Evolutionary conservation across 2,329 filamentous ascomycete species (phyloP).

Genomic region (Annulohypoxylon truncatum): DNA sequence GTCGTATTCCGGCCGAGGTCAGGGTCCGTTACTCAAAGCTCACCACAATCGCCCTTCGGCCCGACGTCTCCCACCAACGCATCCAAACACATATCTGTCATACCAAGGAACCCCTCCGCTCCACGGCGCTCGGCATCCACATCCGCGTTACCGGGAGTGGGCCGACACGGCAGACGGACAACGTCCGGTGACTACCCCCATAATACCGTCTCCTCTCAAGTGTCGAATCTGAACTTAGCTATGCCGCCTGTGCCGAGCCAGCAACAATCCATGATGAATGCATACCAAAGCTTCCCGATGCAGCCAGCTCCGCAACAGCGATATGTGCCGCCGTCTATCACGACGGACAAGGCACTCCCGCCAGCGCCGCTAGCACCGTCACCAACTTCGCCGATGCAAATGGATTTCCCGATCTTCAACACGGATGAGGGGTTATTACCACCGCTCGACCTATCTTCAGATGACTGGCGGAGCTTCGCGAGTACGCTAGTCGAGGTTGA

Average conservation of each 20-base stretch:
- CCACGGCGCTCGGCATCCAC: constrained; percentile 45
- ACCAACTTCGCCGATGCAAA: constrained; percentile 45
- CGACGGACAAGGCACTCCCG: constrained; percentile 47
- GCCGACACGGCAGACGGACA: constrained; percentile 34
- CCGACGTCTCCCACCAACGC: constrained; percentile 28
- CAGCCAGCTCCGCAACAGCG: constrained; percentile 33
- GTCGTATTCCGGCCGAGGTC: constrained; percentile 49
- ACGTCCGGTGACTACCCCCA: constrained; percentile 23
- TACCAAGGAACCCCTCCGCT: constrained; percentile 30
- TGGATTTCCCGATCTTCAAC: constrained; percentile 42
- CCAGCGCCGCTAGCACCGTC: constrained; percentile 46
- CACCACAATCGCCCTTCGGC: constrained; percentile 17
- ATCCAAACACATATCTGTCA: constrained; percentile 40
- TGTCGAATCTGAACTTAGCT: constrained; percentile 19
- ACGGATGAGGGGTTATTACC: constrained; percentile 34
- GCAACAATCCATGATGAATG: constrained; percentile 27
- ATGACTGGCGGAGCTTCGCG: constrained; percentile 47
- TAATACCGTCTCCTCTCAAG: constrained; percentile 20
- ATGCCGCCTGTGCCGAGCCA: constrained; percentile 21
- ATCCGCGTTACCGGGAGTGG: constrained; percentile 40
- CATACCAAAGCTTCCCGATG: constrained; percentile 31
- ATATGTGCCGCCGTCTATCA: constrained; percentile 26
- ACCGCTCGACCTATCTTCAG: constrained; percentile 42
- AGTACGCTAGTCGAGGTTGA: constrained; percentile 44
- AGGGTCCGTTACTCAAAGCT: constrained; percentile 27